Evolutionary conservation across 2,329 filamentous ascomycete genomes (phyloP).

Genomic region (Curvularia lunata): DNA sequence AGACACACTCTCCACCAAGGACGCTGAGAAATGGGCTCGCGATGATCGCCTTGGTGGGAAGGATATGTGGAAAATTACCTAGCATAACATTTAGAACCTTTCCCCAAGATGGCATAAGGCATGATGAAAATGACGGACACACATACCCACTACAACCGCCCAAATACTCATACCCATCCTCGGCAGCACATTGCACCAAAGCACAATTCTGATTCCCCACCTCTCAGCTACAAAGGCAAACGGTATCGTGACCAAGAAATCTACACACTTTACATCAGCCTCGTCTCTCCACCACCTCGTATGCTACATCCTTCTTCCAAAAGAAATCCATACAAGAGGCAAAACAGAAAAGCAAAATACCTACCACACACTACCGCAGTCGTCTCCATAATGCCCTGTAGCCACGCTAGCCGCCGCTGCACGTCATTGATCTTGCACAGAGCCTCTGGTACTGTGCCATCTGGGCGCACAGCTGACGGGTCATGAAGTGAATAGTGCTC

Average conservation of each 20-base stretch:
- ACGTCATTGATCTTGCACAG: constrained; percentile 62
- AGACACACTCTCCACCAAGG: constrained; percentile 47
- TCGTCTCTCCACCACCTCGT: no score
- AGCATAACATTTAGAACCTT: neutral
- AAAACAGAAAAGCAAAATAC: constrained; percentile 3
- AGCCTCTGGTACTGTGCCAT: constrained; percentile 57
- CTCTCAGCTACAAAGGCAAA: constrained; percentile 45
- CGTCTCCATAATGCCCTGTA: constrained; percentile 57
- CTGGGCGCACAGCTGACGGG: constrained; percentile 42
- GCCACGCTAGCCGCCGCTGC: constrained; percentile 59
- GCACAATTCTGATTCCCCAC: constrained; percentile 36
- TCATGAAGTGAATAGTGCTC: constrained; percentile 57
- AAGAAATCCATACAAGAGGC: neutral
- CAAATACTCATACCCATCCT: constrained; percentile 39
- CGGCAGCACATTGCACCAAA: constrained; percentile 44
- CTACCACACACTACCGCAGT: constrained; percentile 45
- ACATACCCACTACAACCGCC: constrained; percentile 42
- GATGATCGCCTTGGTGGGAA: constrained; percentile 43
- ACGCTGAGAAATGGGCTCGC: constrained; percentile 40
- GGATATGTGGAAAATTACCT: constrained; percentile 33
- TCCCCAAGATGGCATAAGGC: neutral
- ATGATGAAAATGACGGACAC: neutral
- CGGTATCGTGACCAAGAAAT: constrained; percentile 46
- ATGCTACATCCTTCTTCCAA: neutral
- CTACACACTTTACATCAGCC: constrained; percentile 17